Conservation (phyloP, 768 basidiomycete species). For the Coprinellus micaceus region DNA sequence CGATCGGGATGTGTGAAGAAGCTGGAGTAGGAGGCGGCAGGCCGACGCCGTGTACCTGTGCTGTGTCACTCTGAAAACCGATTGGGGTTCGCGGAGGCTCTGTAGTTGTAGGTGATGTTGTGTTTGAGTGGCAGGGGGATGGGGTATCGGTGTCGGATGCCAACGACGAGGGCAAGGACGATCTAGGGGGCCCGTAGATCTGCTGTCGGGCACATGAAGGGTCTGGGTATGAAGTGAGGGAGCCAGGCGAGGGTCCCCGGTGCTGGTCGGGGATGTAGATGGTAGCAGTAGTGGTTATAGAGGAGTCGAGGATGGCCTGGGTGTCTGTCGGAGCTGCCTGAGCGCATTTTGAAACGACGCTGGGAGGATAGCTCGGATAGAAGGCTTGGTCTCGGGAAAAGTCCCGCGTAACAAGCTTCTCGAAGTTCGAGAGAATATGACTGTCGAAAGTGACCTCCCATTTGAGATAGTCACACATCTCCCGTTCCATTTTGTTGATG, state of each 20-base stretch:
- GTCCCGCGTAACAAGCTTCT: constrained; percentile 55
- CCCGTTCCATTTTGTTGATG: constrained; percentile 96
- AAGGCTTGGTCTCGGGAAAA: constrained; percentile 47
- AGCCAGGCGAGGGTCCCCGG: constrained; percentile 18
- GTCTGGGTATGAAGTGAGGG: constrained; percentile 48
- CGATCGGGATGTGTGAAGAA: no score
- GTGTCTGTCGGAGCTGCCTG: constrained; percentile 38
- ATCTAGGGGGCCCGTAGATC: constrained; percentile 10
- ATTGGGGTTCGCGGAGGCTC: constrained; percentile 59
- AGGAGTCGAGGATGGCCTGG: constrained; percentile 40
- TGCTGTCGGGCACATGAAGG: constrained; percentile 5
- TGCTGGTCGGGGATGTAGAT: constrained; percentile 44
- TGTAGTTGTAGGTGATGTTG: constrained; percentile 59
- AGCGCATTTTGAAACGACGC: constrained; percentile 60
- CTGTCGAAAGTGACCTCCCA: constrained; percentile 85
- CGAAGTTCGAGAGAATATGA: constrained; percentile 55
- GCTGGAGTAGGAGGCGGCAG: no score
- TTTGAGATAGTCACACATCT: constrained; percentile 90
- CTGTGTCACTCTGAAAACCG: constrained; percentile 47
- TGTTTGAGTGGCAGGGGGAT: constrained; percentile 53
- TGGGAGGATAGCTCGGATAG: constrained; percentile 61
- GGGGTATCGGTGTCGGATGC: constrained; percentile 61
- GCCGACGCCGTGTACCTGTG: constrained; percentile 44
- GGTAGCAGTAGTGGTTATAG: constrained; percentile 42
- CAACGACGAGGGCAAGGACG: constrained; percentile 44